Evolutionary conservation across 208 protist species (phyloP).

Genomic region (Leishmania guyanensis): DNA sequence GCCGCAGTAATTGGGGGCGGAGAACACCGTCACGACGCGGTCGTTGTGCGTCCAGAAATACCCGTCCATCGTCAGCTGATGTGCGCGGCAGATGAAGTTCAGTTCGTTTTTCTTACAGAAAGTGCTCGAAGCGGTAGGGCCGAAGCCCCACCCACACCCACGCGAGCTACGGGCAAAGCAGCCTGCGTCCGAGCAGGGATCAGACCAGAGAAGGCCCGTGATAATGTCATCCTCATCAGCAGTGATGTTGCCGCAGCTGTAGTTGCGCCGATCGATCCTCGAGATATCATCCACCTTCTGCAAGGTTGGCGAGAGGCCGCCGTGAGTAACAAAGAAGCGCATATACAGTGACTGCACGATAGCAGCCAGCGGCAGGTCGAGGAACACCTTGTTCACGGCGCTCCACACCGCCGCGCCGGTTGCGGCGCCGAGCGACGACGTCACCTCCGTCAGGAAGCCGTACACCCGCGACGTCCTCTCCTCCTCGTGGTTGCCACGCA

Average conservation of each 20-base stretch:
- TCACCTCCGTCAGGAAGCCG: slow-evolving; percentile 61
- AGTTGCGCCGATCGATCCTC: slow-evolving; percentile 44
- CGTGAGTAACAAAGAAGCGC: slow-evolving; percentile 98
- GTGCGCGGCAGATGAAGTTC: slow-evolving; percentile 93
- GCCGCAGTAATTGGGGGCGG: slow-evolving; percentile 79
- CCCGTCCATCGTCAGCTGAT: slow-evolving; percentile 93
- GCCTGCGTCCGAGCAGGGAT: slow-evolving; percentile 89
- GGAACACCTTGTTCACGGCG: slow-evolving; percentile 76
- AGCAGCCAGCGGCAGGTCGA: slow-evolving; percentile 74
- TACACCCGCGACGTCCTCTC: slow-evolving; percentile 76
- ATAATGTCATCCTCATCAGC: no score
- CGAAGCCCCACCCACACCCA: slow-evolving; percentile 98
- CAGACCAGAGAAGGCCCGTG: slow-evolving; percentile 96
- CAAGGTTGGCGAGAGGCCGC: slow-evolving; percentile 93
- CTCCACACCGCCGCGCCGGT: slow-evolving; percentile 61
- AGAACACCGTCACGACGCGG: slow-evolving; percentile 70
- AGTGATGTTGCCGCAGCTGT: slow-evolving; percentile 24
- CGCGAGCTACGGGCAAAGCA: slow-evolving; percentile 96
- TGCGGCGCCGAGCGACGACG: slow-evolving; percentile 41
- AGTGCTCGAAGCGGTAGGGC: slow-evolving; percentile 88
- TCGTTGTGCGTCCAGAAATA: slow-evolving; percentile 65
- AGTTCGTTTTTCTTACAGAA: slow-evolving; percentile 97
- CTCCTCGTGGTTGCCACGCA: slow-evolving; percentile 90
- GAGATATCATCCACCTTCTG: slow-evolving; percentile 25
- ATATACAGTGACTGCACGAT: slow-evolving; percentile 72